A percentile compares a stretch with the other conserved stretches of the same genome.
phyloP scores from a whole-genome alignment of 306 rosid species.

The Fragaria nilgerrensis region DNA sequence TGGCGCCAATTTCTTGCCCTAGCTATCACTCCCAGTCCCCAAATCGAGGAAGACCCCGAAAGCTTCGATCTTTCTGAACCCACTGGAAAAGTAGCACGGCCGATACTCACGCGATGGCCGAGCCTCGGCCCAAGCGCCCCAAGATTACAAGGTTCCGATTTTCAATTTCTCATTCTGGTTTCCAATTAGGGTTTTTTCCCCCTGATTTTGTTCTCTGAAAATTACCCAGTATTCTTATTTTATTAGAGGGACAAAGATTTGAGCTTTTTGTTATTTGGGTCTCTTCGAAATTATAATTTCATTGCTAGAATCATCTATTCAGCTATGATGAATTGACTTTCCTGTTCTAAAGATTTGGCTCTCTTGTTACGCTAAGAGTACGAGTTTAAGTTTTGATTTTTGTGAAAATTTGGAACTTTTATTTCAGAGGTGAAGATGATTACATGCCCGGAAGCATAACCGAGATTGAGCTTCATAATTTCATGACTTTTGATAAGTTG shows the following conservation, averaged over 20 bases:
- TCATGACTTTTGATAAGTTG: constrained; percentile 82
- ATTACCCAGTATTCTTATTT: too few relatives aligned
- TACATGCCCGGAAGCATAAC: constrained; percentile 89
- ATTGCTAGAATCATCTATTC: background rate
- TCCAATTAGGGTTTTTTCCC: constrained; percentile 1
- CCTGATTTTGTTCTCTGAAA: background rate
- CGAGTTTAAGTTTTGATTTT: background rate
- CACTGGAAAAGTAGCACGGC: background rate
- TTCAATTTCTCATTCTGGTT: constrained; percentile 14
- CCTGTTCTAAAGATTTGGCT: background rate
- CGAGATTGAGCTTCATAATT: constrained; percentile 82
- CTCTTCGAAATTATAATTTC: background rate
- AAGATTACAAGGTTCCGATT: constrained; percentile 46
- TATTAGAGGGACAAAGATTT: background rate
- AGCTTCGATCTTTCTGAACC: background rate
- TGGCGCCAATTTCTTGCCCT: constrained; percentile 47
- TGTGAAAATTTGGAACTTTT: background rate
- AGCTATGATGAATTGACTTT: background rate
- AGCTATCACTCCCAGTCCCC: constrained; percentile 17
- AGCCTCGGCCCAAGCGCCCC: constrained; percentile 65
- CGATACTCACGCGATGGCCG: constrained; percentile 46
- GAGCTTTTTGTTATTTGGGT: constrained; percentile 2
- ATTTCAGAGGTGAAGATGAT: constrained; percentile 87
- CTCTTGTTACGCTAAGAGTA: background rate
- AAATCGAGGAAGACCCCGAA: constrained; percentile 12